Base-by-base conservation (phyloP, 495 filamentous ascomycete genomes). In the Daldinia caldariorum region DNA sequence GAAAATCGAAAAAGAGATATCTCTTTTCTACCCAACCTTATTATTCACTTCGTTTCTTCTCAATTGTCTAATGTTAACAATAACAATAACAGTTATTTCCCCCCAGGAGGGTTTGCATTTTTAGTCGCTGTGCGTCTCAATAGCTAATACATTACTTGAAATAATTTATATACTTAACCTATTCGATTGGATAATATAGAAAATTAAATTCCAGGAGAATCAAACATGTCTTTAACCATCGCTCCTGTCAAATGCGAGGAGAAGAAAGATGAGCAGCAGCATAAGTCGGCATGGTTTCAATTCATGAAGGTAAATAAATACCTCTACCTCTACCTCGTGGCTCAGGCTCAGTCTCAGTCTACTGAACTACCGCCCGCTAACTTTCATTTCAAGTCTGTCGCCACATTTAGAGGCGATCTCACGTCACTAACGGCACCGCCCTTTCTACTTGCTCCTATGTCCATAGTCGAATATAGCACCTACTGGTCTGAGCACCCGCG, bases 401-500 rank as follows among this genome's bases (percentile, higher is more conserved):
- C 92, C 50, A 91, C 90, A 7, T 95, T 94, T 81, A 93, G 90
- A 79, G 92, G 92, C 67, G 92, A 96, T 75, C 85, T 96, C 53
- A 88, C 92, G 16, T 90, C 91, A 35, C 80, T 94, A 81, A 94
- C 92, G 49, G 92, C 92, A 47, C 92, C 92, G 45, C 90, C 92
- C 0, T 96, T 94, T 77, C 92, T 96, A 76, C 87, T 94, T 45
- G 91, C 90, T 37, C 86, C 88, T 34, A 93, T 88, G 59, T 93
- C 91, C 43, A 85, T 96, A 41, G 88, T 88, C 71, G 92, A 96
- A 77, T 96, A 91, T 81, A 92, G 89, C 51, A 88, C 91, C 53
- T 95, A 94, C 82, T 96, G 92, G 92, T 88, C 90, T 22, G 92
- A 96, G 79, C 91, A 94, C 73, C 92, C 92, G 3, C 83, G 84